phyloP scores from a whole-genome alignment of 148 eudicot genomes.

The Chenopodium album region DNA sequence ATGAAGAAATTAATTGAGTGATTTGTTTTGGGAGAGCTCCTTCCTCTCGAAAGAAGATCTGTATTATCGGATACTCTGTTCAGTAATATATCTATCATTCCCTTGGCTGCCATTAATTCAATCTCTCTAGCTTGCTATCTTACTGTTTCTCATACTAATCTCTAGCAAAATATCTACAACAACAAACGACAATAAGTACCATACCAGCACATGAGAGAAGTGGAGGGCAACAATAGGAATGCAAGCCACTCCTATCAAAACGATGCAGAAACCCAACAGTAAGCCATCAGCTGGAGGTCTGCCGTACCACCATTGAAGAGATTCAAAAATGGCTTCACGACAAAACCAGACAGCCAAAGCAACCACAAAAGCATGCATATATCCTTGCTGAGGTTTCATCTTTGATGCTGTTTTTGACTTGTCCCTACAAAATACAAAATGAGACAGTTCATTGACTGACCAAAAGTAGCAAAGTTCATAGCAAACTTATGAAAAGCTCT shows the following conservation, averaged over 20 bases:
- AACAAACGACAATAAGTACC: slow-evolving; percentile 3
- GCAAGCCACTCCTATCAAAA: slow-evolving; percentile 81
- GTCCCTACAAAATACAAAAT: slow-evolving; percentile 54
- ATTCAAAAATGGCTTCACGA: slow-evolving; percentile 94
- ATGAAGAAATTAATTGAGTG: no score
- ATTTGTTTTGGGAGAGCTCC: no score
- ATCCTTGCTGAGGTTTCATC: slow-evolving; percentile 97
- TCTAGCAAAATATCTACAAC: neutral
- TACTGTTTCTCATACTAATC: no score
- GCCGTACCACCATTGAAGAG: slow-evolving; percentile 97
- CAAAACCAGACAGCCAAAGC: slow-evolving; percentile 95
- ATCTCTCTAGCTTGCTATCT: no score
- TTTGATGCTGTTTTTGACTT: slow-evolving; percentile 76
- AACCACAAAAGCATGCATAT: slow-evolving; percentile 75
- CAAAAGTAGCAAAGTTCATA: slow-evolving; percentile 6
- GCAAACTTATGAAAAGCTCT: slow-evolving; percentile 8
- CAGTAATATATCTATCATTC: no score
- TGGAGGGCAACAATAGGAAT: slow-evolving; percentile 89
- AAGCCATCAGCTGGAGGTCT: slow-evolving; percentile 91
- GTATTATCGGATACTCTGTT: no score
- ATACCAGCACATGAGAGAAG: slow-evolving; percentile 93
- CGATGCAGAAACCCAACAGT: slow-evolving; percentile 87
- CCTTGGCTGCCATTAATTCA: no score
- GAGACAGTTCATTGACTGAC: slow-evolving; percentile 17
- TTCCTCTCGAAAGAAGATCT: no score